Evolutionary conservation across 441 rosid genomes (phyloP), one percentile per base, ranked within the genome.

Genomic region (Arabidopsis hybrid): DNA sequence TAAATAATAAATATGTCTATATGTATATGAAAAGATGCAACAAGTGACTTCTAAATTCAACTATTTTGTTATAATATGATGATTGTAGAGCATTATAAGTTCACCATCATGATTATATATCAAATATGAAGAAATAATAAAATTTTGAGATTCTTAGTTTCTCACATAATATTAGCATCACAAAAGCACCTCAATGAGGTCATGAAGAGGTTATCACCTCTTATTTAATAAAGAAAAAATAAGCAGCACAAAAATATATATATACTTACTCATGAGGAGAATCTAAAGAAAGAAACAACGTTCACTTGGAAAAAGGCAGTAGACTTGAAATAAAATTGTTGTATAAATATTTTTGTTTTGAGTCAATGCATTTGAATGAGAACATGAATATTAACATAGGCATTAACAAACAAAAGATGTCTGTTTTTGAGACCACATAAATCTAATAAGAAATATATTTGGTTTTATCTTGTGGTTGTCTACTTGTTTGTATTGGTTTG

Each of bases 1-100:
- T 68, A 76, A 62, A 65, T 59, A 75, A 81, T 77, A 77, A 82
- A 71, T 75, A 61, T 73, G 60, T 65, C 74, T 76, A 58, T 38
- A 12, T 50, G 32, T 52, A 42, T 43, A 51, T 42, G 63, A 67
- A 67, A 74, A 29, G 73, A 42, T 60, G 31, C 56, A 60, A 67
- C 67, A 74, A 40, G 11, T 60, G 49, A 67, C 29, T 49, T 31
- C 60, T 38, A 6, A 56, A 46, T 65, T 57, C 77, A 26, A 36
- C 51, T 46, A 46, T 16, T 31, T 74, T 32, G 43, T 29, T 74
- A 21, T 45, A 66, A 6, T 43, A 58, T 59, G 50, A 68, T 68
- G 59, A 75, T 45, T 75, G 32, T 26, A 43, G 9, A 46, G 51
- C 65, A 69, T 39, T 21, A 75, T 40, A 47, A 55, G 26, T n/a